phyloP scores from a whole-genome alignment of 495 filamentous ascomycete genomes.

The Lophium mytilinum region DNA sequence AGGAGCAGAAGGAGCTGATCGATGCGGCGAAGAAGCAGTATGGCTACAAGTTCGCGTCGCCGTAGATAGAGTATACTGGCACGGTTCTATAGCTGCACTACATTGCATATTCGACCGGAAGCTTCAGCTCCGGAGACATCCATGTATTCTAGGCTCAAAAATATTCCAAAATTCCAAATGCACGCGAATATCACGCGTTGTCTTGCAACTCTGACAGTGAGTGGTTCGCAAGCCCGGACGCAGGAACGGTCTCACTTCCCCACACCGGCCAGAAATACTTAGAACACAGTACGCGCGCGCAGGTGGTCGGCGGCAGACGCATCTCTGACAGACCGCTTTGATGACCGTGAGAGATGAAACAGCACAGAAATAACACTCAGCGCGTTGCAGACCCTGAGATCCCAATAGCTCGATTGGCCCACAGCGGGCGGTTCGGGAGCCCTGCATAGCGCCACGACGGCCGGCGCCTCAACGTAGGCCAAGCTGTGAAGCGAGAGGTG shows the following conservation, averaged over 20 bases:
- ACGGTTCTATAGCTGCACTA: background rate
- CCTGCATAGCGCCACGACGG: background rate
- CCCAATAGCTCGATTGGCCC: constrained; percentile 5
- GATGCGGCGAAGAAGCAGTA: constrained; percentile 32
- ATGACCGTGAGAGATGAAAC: background rate
- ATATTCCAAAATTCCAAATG: too few relatives aligned
- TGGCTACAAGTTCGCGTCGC: constrained; percentile 27
- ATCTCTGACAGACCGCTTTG: background rate
- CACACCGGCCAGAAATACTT: background rate
- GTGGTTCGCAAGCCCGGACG: background rate
- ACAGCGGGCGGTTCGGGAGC: constrained; percentile 1
- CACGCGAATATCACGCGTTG: background rate
- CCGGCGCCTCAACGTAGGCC: constrained; percentile 11
- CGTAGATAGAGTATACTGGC: background rate
- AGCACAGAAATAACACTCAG: background rate
- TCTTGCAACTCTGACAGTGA: background rate
- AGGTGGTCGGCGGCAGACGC: background rate
- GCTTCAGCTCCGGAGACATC: background rate
- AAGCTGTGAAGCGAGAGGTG: constrained; percentile 10
- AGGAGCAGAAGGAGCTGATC: constrained; percentile 17
- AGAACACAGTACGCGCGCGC: background rate
- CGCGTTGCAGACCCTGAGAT: constrained; percentile 5
- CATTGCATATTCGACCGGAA: background rate
- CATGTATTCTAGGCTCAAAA: too few relatives aligned
- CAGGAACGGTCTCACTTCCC: too few relatives aligned